Evolutionary conservation across 176 grass and related monocot species (phyloP), one percentile per base, ranked within the genome.

Genomic region (Avena insularis): DNA sequence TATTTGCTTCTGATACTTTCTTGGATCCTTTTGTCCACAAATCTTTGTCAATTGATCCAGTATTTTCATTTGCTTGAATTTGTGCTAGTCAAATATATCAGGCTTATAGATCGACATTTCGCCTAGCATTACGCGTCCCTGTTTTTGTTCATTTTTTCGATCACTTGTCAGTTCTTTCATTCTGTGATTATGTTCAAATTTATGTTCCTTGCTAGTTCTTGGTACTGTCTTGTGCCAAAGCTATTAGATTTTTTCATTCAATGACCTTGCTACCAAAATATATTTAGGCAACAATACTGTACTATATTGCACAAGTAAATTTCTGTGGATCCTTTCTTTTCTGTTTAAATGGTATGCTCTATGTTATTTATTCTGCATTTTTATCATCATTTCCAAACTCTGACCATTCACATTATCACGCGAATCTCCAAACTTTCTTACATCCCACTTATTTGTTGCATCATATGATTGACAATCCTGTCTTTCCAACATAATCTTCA

Each of bases 11-110:
- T 46, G 55, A n/a, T 46, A 50, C 56, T 49, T 46, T 46, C 82
- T 64, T 16, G 75, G 63, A 89, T 79, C 46, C n/a, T 75, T 60
- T 20, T 89, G 12, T 1, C 12, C 27, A n/a, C 43, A 84, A 62
- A 23, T 61, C 60, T 53, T 50, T n/a, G 21, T 46, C 11, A 64
- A 50, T 33, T 31, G 21, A 15, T 89, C 46, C 76, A 84, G 54
- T 46, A 54, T 43, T 84, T 21, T 13, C 68, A 63, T 25, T 5
- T 72, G 48, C 4, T 38, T 84, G 29, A 29, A 78, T 83, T 61
- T 33, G n/a, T 74, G 75, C 10, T 84, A 31, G 71, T 64, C 43
- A 64, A 49, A 36, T 36, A 43, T 61, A 79, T 69, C 64, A 72
- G 27, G 45, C 33, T 57, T 63, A 31, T 65, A 21, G 9, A 40